Evolutionary conservation across 306 rosid species (phyloP), one percentile per base, ranked within the genome.

Genomic region (Adenanthera pavonina): DNA sequence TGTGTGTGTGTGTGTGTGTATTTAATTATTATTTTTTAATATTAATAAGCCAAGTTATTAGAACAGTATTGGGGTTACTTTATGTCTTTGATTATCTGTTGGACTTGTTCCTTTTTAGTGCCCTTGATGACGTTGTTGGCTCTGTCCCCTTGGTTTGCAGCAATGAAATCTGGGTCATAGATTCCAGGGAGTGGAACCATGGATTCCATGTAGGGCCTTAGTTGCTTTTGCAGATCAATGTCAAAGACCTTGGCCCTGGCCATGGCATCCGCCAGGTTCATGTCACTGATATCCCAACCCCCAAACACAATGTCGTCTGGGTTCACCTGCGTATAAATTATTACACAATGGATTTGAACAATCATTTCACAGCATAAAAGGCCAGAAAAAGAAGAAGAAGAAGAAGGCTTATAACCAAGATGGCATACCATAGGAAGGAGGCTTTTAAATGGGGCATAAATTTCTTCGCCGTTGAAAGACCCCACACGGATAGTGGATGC

Each of bases 261-360:
- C 98, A 95, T 92, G 43, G 97, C 94, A 82, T 95, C 99, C 15
- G 99, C 99, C 57, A 95, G 79, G 88, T 95, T 95, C 99, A 95
- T 86, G 86, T 87, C 85, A 72, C 97, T 95, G 44, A 95, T 95
- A 89, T 95, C 99, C 99, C 99, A 95, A 7, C 99, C 98, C 15
- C 98, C 99, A 87, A 93, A 93, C 72, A 95, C 98, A 81, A 95
- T 61, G 83, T 95, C 96, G 46, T 95, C 98, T 53, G 99, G 99
- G 80, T 95, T 93, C 69, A 95, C 99, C 99, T 95, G 81, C 46
- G 66, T 33, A 53, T 2, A 52, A 17, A 77, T 78, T 61, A 41
- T 40, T 16, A 52, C 16, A 19, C 71, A 41, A 41, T 19, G 2
- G 52, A 40, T 67, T 40, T 35, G 3, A 61, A 30, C n/a, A 61